These are phyloP conservation scores for Neurospora sp. DNA, from an alignment of 495 filamentous ascomycete genomes.

Conservation along the genomic window DNA sequence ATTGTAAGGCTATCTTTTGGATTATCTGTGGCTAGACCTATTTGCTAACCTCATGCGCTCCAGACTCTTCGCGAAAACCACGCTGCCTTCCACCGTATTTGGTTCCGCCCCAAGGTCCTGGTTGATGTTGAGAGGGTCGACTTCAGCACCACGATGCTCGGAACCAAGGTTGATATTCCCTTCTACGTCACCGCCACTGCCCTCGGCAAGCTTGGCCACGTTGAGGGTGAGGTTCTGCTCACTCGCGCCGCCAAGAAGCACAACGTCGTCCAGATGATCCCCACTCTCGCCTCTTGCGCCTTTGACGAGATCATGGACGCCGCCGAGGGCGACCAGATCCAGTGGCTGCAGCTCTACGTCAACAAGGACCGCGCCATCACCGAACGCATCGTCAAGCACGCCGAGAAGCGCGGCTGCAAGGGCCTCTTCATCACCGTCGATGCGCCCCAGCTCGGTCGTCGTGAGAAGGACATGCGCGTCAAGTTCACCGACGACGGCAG, in stretches of 20 bases:
- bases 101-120: constrained; percentile 83
- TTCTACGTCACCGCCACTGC: constrained; percentile 93
- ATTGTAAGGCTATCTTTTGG: constrained; percentile 46
- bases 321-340: constrained; percentile 65
- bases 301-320: constrained; percentile 97
- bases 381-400: constrained; percentile 79
- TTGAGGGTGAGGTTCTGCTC: constrained; percentile 83
- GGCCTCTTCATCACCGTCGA: constrained; percentile 98
- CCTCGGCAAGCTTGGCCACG: constrained; percentile 81
- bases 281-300: constrained; percentile 92
- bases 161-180: constrained; percentile 67
- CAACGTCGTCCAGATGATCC: constrained; percentile 92
- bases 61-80: constrained; percentile 97
- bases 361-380: constrained; percentile 95
- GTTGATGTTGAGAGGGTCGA: constrained; percentile 83
- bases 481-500: constrained; percentile 85
- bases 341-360: constrained; percentile 98
- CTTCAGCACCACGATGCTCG: constrained; percentile 81
- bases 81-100: constrained; percentile 90
- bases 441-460: constrained; percentile 85
- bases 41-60: not conserved
- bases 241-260: constrained; percentile 76
- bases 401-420: constrained; percentile 86
- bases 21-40: not conserved
- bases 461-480: constrained; percentile 90